Percentiles rank a stretch among this genome's conserved stretches.
These are phyloP conservation scores for Phytophthora pluvialis DNA, from an alignment of 352 stramenopile genomes.

Conservation along the genomic window DNA sequence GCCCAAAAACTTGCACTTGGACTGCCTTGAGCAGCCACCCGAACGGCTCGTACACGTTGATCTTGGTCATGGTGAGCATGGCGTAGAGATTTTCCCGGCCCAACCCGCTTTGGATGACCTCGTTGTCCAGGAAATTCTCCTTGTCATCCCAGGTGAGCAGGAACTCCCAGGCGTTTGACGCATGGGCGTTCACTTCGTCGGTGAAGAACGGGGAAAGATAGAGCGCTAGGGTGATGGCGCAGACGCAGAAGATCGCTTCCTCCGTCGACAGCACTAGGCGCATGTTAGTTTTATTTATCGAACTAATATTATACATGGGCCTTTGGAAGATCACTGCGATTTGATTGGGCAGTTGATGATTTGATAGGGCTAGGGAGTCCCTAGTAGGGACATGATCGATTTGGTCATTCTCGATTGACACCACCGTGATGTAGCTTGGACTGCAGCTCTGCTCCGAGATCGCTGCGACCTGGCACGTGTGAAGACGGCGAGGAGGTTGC, in stretches of 20 bases:
- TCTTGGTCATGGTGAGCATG: slow-evolving; percentile 60
- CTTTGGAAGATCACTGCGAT: slow-evolving; percentile 27
- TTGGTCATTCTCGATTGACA: too few species aligned
- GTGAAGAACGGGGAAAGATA: slow-evolving; percentile 29
- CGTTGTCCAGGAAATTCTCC: slow-evolving; percentile 66
- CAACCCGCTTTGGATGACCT: slow-evolving; percentile 48
- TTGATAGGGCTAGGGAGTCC: slow-evolving; percentile 29
- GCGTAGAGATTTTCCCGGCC: slow-evolving; percentile 34
- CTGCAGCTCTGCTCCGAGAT: too few species aligned
- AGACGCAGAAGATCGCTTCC: slow-evolving; percentile 28
- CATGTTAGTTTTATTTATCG: too few species aligned
- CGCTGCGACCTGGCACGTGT: too few species aligned
- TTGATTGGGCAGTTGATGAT: slow-evolving; percentile 22
- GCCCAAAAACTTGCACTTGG: slow-evolving; percentile 38
- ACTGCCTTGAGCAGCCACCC: slow-evolving; percentile 69
- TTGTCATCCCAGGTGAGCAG: slow-evolving; percentile 60
- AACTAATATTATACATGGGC: too few species aligned
- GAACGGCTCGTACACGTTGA: slow-evolving; percentile 78
- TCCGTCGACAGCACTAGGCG: slow-evolving; percentile 25
- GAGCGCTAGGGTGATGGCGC: slow-evolving; percentile 3
- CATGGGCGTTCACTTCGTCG: slow-evolving; percentile 6
- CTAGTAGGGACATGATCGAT: too few species aligned
- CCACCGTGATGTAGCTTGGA: too few species aligned
- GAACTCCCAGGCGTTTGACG: slow-evolving; percentile 49
- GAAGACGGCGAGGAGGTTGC: too few species aligned